These are phyloP conservation scores for Ustilago cynodontis DNA, from an alignment of 1,284 basidiomycete species.

Conservation along the genomic window DNA sequence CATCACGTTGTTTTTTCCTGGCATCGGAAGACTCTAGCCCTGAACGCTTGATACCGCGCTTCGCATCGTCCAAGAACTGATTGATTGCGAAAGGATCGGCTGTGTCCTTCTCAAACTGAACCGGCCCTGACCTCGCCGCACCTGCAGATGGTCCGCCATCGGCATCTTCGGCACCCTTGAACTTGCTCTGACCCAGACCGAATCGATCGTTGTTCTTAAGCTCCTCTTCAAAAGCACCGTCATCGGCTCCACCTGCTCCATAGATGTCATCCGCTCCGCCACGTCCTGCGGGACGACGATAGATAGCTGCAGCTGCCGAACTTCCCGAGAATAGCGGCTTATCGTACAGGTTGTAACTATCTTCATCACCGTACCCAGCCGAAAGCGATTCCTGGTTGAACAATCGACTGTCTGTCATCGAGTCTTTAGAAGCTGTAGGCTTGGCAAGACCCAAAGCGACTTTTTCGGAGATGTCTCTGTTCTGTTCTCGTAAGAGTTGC, in stretches of 20 bases:
- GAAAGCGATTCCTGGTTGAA: constrained; percentile 95
- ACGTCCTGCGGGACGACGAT: constrained; percentile 83
- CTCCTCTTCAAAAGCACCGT: constrained; percentile 89
- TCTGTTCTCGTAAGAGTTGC: constrained; percentile 90
- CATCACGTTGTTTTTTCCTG: constrained; percentile 29
- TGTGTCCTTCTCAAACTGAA: constrained; percentile 98
- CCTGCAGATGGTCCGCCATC: constrained; percentile 71
- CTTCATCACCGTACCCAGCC: constrained; percentile 84
- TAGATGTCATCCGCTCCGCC: constrained; percentile 72
- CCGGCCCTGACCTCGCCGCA: constrained; percentile 76
- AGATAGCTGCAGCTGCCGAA: constrained; percentile 95
- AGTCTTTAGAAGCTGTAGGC: constrained; percentile 86
- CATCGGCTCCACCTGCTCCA: constrained; percentile 87
- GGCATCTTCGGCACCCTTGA: constrained; percentile 86
- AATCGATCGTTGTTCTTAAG: constrained; percentile 96
- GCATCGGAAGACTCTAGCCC: constrained; percentile 20
- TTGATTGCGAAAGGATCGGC: constrained; percentile 97
- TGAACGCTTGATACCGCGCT: constrained; percentile 82
- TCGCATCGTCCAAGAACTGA: constrained; percentile 96
- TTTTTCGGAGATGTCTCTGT: constrained; percentile 99
- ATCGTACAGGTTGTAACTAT: constrained; percentile 93
- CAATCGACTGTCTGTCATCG: constrained; percentile 93
- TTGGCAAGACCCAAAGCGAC: constrained; percentile 97
- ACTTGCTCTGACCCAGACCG: constrained; percentile 81
- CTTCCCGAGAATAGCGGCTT: constrained; percentile 95